phyloP scores from a whole-genome alignment of 768 basidiomycete species.

The Auriscalpium microsporum region DNA sequence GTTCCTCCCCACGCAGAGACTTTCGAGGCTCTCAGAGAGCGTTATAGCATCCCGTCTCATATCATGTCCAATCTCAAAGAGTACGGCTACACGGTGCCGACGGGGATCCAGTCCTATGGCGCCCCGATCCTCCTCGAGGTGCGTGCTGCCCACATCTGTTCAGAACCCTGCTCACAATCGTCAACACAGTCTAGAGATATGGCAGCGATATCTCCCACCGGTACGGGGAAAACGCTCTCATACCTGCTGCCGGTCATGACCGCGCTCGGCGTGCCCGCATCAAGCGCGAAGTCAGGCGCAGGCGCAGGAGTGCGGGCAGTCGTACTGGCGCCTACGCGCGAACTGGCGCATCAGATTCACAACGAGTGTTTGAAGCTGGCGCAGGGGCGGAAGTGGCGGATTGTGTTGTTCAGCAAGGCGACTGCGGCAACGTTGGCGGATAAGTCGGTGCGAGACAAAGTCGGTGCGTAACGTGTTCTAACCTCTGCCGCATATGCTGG shows the following conservation, averaged over 20 bases:
- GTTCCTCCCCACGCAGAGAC: constrained; percentile 50
- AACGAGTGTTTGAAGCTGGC: constrained; percentile 83
- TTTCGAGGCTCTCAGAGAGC: constrained; percentile 51
- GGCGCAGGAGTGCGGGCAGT: constrained; percentile 67
- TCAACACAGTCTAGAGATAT: constrained; percentile 64
- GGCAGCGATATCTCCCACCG: constrained; percentile 93
- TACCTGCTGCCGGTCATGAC: constrained; percentile 82
- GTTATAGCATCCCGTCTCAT: constrained; percentile 50
- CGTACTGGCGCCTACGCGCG: constrained; percentile 85
- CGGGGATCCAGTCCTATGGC: constrained; percentile 73
- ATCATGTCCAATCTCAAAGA: constrained; percentile 56
- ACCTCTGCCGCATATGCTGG: not conserved
- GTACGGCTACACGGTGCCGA: constrained; percentile 59
- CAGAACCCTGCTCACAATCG: not conserved
- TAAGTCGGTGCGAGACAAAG: constrained; percentile 64
- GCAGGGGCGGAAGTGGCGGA: constrained; percentile 75
- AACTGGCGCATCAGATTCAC: constrained; percentile 92
- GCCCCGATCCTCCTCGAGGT: constrained; percentile 78
- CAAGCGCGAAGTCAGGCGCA: constrained; percentile 34
- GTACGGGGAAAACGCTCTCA: constrained; percentile 92
- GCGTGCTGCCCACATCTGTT: constrained; percentile 14
- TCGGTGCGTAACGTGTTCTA: constrained; percentile 42
- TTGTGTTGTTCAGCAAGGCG: constrained; percentile 80
- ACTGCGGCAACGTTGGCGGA: constrained; percentile 76
- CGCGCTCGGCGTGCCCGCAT: constrained; percentile 43